Evolutionary conservation across 331 rosid species (phyloP), one percentile per base, ranked within the genome.

Genomic region (Rosa hybrid): DNA sequence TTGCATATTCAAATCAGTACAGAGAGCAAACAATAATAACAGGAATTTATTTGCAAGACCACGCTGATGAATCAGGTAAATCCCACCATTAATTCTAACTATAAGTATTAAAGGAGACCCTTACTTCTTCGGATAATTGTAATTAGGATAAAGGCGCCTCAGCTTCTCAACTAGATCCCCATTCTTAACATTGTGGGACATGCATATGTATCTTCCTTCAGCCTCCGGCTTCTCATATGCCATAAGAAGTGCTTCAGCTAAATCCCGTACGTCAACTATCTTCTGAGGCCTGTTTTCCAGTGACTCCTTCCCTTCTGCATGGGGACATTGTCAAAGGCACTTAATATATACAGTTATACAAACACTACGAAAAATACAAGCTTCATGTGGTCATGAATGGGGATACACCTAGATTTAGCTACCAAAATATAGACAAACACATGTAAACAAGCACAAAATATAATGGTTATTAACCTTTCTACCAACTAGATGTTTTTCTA

Each of bases 201-300:
- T 38, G 69, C 97, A 90, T 44, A 90, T 64, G 84, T 90, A 90
- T 84, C 98, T 90, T 77, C 92, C 94, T 77, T 91, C 86, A 44
- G 91, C 92, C 83, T 85, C 89, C 4, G 38, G 84, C 87, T 88
- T 89, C 86, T 89, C 92, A 72, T 88, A 89, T 5, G 81, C 83
- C 86, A 88, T 70, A 34, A 89, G 77, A 41, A 89, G 59, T 68
- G 89, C 96, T 75, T 85, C 83, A 44, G 78, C 93, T 64, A 89
- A 20, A 78, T 91, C 93, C 1, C 92, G 89, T 13, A 89, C 93
- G n/a, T 89, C 96, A 8, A 91, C 90, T 41, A 88, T 68, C 67
- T 39, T 39, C 6, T 83, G 80, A 14, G 0, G 71, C 81, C 51
- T 89, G 76, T 89, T 82, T 82, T 89, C 96, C 83, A 86, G 0